A percentile compares a stretch with the other conserved stretches of the same genome.
Conservation (phyloP, 495 filamentous ascomycete species). For the Tuber calosporum region DNA sequence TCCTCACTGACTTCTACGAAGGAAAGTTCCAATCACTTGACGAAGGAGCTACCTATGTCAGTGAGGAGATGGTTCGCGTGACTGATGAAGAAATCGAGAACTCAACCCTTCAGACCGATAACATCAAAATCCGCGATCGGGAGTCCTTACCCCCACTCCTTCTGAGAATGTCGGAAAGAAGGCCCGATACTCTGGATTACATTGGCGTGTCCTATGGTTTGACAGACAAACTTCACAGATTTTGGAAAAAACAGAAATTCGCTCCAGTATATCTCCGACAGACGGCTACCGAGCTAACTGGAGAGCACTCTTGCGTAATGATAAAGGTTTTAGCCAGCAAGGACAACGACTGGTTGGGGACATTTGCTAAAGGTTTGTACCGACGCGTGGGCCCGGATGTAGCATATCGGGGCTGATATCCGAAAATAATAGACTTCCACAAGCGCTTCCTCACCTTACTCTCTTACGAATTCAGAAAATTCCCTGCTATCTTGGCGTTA, state of each 20-base stretch:
- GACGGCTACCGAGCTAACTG: slow-evolving; percentile 91
- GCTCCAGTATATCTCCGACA: slow-evolving; percentile 89
- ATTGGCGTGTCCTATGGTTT: slow-evolving; percentile 92
- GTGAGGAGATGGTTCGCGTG: slow-evolving; percentile 64
- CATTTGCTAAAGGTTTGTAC: slow-evolving; percentile 55
- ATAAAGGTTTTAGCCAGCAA: slow-evolving; percentile 63
- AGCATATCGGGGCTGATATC: not conserved
- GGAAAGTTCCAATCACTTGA: slow-evolving; percentile 82
- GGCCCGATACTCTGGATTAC: slow-evolving; percentile 77
- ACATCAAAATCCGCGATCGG: slow-evolving; percentile 84
- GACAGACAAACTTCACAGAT: slow-evolving; percentile 80
- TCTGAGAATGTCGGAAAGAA: slow-evolving; percentile 75
- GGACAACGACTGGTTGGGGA: slow-evolving; percentile 75
- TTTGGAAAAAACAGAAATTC: slow-evolving; percentile 85
- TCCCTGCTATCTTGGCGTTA: slow-evolving; percentile 71
- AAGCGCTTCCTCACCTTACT: slow-evolving; percentile 78
- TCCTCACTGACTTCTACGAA: slow-evolving; percentile 87
- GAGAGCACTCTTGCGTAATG: slow-evolving; percentile 98
- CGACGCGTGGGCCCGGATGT: not conserved
- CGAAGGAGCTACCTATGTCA: slow-evolving; percentile 52
- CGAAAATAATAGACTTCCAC: slow-evolving; percentile 63
- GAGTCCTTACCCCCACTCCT: slow-evolving; percentile 88
- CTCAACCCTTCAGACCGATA: slow-evolving; percentile 71
- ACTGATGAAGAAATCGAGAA: slow-evolving; percentile 77
- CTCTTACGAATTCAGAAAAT: slow-evolving; percentile 84